Evolutionary conservation across 768 basidiomycete species (phyloP).

Genomic region (Trametes coccinea): DNA sequence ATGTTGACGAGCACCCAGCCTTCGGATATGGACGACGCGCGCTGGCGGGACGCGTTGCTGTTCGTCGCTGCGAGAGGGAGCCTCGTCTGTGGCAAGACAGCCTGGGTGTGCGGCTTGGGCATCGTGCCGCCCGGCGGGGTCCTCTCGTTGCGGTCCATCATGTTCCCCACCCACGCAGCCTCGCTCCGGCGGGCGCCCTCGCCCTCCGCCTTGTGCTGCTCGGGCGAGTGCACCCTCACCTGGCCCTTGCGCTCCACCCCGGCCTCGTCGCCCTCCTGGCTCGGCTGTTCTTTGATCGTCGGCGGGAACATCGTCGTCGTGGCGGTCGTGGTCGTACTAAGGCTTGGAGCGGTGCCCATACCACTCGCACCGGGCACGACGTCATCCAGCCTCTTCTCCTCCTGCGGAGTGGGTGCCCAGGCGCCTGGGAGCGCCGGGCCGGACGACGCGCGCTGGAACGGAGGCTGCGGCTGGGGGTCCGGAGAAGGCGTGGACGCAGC

Average conservation of each 20-base stretch:
- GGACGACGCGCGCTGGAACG: conserved; percentile 25
- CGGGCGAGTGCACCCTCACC: conserved; percentile 55
- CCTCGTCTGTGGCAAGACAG: neutral
- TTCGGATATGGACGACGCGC: conserved; percentile 22
- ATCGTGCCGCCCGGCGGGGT: conserved; percentile 5
- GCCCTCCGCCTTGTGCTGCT: conserved; percentile 44
- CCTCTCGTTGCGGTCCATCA: conserved; percentile 28
- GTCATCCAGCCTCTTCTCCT: conserved; percentile 40
- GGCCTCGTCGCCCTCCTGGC: conserved; percentile 21
- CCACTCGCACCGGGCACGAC: conserved; percentile 6
- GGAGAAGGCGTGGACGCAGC: neutral
- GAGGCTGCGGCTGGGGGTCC: conserved; percentile 28
- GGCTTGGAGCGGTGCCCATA: neutral
- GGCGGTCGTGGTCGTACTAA: conserved; percentile 13
- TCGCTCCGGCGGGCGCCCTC: conserved; percentile 59
- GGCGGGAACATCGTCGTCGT: conserved; percentile 26
- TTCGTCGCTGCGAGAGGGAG: neutral
- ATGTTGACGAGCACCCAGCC: conserved; percentile 36
- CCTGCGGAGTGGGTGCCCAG: conserved; percentile 56
- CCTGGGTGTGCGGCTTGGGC: conserved; percentile 2
- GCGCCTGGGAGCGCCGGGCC: conserved; percentile 50
- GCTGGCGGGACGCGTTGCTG: conserved; percentile 2
- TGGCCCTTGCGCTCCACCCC: conserved; percentile 16
- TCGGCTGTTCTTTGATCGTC: conserved; percentile 27
- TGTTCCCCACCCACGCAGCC: conserved; percentile 57